Percentiles rank a stretch among this genome's conserved stretches.
These are phyloP conservation scores for Ascochyta lentis DNA, from an alignment of 2,329 filamentous ascomycete species.

Conservation along the genomic window DNA sequence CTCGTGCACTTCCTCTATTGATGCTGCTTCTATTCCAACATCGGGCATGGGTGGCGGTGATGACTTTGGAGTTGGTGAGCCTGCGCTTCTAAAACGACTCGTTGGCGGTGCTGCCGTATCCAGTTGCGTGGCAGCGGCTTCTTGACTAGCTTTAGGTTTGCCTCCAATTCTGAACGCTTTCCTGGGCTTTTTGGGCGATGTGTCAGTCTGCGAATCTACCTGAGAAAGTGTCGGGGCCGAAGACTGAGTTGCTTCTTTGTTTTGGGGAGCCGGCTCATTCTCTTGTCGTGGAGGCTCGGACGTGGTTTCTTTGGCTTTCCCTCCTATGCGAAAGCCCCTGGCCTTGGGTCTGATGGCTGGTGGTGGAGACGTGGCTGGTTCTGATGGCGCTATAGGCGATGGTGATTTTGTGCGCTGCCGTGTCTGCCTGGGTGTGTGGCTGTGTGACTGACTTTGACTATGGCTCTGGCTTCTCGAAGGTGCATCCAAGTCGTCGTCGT, in stretches of 20 bases:
- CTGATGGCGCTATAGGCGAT: conserved; percentile 7
- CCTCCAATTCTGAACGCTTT: conserved; percentile 45
- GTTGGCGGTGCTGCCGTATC: conserved; percentile 7
- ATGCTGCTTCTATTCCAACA: conserved; percentile 14
- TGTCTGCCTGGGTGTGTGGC: not conserved
- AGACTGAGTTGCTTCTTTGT: not conserved
- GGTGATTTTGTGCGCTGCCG: conserved; percentile 8
- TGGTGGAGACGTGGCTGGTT: conserved; percentile 4
- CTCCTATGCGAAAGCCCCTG: conserved; percentile 41
- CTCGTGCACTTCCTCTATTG: conserved; percentile 29
- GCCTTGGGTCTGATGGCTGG: conserved; percentile 22
- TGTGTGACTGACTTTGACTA: not conserved
- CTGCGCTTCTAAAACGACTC: conserved; percentile 6
- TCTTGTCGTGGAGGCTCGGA: conserved; percentile 2
- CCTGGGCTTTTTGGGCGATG: conserved; percentile 23
- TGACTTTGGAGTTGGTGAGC: conserved; percentile 17
- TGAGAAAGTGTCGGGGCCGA: conserved; percentile 12
- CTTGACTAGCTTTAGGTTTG: conserved; percentile 24
- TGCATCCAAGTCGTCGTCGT: conserved; percentile 52
- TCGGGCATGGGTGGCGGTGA: conserved; percentile 17
- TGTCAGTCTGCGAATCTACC: conserved; percentile 1
- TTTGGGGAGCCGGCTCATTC: not conserved
- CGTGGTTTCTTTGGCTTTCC: conserved; percentile 23
- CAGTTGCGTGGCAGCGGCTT: conserved; percentile 12
- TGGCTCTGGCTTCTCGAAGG: conserved; percentile 30